Evolutionary conservation across 805 yeast genomes (phyloP).

Genomic region (Sugiyamaella valdiviana): DNA sequence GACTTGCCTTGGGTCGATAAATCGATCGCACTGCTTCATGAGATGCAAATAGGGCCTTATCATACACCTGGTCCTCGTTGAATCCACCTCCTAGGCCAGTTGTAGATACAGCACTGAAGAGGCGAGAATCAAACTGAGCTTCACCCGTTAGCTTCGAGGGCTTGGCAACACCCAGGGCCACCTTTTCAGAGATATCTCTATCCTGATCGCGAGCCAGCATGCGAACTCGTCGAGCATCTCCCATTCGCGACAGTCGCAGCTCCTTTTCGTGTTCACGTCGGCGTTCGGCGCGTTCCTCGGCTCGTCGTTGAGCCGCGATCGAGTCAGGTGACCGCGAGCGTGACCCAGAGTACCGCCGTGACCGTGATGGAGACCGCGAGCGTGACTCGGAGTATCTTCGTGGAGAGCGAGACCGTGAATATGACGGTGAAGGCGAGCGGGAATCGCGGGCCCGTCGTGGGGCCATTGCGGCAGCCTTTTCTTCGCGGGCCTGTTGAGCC

Average conservation of each 20-base stretch:
- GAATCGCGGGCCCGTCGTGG: neutral
- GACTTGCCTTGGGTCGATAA: constrained; percentile 38
- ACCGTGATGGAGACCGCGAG: constrained; percentile 2
- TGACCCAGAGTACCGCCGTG: neutral
- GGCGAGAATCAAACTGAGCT: constrained; percentile 51
- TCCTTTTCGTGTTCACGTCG: constrained; percentile 44
- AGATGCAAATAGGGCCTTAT: constrained; percentile 49
- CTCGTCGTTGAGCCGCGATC: constrained; percentile 32
- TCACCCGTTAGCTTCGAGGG: constrained; percentile 35
- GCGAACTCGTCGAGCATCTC: constrained; percentile 40
- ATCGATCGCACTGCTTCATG: constrained; percentile 47
- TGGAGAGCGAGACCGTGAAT: constrained; percentile 3
- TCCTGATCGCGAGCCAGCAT: constrained; percentile 40
- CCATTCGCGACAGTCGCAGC: constrained; percentile 38
- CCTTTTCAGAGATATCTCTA: constrained; percentile 51
- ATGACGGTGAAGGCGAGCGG: constrained; percentile 3
- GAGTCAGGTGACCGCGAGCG: constrained; percentile 16
- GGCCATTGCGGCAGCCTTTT: constrained; percentile 20
- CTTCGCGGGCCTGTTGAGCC: constrained; percentile 45
- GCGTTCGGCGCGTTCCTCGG: constrained; percentile 39
- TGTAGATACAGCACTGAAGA: constrained; percentile 45
- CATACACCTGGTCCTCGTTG: constrained; percentile 49
- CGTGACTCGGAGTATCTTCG: neutral
- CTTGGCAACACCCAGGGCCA: constrained; percentile 45
- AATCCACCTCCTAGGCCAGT: constrained; percentile 17